Evolutionary conservation across 148 eudicot species (phyloP), one percentile per base, ranked within the genome.

Genomic region (Oxyria digyna): DNA sequence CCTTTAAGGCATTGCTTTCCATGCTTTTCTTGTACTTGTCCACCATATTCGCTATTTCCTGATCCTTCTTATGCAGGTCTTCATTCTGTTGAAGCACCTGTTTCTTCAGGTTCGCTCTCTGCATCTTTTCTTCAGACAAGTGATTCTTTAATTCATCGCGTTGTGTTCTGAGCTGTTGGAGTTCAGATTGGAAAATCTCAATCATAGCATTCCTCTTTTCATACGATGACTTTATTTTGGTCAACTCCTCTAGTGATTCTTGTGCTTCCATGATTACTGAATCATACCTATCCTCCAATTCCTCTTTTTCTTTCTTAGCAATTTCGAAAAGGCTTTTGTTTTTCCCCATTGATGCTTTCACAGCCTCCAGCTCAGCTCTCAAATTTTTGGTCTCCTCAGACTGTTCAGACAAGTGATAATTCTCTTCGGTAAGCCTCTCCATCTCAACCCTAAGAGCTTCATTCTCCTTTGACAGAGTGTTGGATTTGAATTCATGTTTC

Each of bases 51-150:
- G 69, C 75, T 69, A 80, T 76, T 62, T 67, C 83, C 42, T 74
- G 79, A 21, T 85, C 85, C 78, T 85, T 83, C 77, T 77, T 84
- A 69, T 76, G 80, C 50, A 84, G 71, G 62, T 71, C 75, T 64
- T 71, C 80, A 73, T 82, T 81, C 73, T 85, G 84, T 67, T 78
- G 73, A 64, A 68, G 43, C 33, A 82, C 74, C 77, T 83, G 81
- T 80, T 84, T 85, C 74, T 76, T 81, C 77, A 92, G 75, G 35
- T 76, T 82, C 69, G 81, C 92, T 50, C 79, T 85, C 75, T 88
- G 95, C 65, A 48, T 67, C 63, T 88, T 87, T 45, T 75, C 74
- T 72, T 83, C 83, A 24, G 64, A 69, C 80, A 81, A 69, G 40
- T 72, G 72, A 45, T 68, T 77, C 66, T 81, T 84, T 73, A 83